Evolutionary conservation across 2,329 filamentous ascomycete genomes (phyloP).

Genomic region (Curvularia sp.): DNA sequence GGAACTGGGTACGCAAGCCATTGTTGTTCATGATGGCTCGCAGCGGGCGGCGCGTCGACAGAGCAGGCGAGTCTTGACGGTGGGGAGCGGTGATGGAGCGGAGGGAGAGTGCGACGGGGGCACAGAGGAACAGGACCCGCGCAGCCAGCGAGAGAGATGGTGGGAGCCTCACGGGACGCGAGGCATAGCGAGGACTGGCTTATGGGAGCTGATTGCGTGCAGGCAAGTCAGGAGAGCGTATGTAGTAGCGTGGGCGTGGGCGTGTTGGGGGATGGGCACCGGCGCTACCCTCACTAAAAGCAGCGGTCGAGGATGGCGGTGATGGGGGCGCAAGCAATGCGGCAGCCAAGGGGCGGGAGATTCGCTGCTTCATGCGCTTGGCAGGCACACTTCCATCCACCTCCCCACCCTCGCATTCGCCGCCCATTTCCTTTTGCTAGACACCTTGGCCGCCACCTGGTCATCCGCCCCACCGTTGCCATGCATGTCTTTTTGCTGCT

Average conservation of each 20-base stretch:
- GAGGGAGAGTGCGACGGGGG: constrained; percentile 32
- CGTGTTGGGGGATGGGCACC: not conserved
- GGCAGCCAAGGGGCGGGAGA: constrained; percentile 19
- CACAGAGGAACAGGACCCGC: constrained; percentile 35
- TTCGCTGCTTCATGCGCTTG: constrained; percentile 15
- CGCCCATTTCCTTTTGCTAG: constrained; percentile 7
- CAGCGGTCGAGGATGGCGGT: constrained; percentile 8
- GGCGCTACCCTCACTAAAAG: constrained; percentile 24
- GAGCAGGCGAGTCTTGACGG: constrained; percentile 21
- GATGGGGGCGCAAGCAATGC: constrained; percentile 6
- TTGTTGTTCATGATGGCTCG: constrained; percentile 41
- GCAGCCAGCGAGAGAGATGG: constrained; percentile 32
- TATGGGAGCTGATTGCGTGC: not conserved
- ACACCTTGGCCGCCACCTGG: not conserved
- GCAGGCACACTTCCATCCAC: constrained; percentile 12
- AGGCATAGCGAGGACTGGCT: constrained; percentile 5
- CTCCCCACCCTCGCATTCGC: constrained; percentile 15
- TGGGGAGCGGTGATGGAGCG: constrained; percentile 32
- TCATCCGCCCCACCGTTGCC: not conserved
- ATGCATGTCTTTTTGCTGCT: not conserved
- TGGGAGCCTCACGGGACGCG: constrained; percentile 39
- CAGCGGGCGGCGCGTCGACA: constrained; percentile 14
- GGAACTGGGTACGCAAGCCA: constrained; percentile 47
- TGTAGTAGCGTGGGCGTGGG: not conserved
- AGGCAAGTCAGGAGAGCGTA: not conserved